A percentile compares a stretch with the other conserved stretches of the same genome.
These are phyloP conservation scores for Pichia norvegensis DNA, from an alignment of 1,139 yeast genomes.

Conservation along the genomic window DNA sequence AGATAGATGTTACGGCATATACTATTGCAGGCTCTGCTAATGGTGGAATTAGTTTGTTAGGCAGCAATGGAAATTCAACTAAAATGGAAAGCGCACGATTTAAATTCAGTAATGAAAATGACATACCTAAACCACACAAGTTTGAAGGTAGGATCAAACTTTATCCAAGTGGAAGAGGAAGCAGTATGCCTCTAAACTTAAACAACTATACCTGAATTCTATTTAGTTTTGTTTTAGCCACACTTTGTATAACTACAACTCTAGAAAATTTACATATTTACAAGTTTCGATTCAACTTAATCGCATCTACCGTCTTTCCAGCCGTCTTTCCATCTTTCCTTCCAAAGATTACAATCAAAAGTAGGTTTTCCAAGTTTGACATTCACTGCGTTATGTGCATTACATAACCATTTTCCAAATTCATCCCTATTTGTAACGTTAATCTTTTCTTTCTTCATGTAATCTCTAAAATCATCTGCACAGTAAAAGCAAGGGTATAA, in stretches of 20 bases:
- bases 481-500: constrained; percentile 95
- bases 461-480: constrained; percentile 72
- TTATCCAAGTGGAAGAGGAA: constrained; percentile 94
- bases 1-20: constrained; percentile 51
- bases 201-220: constrained; percentile 18
- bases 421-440: constrained; percentile 64
- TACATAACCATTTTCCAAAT: constrained; percentile 87
- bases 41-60: background rate
- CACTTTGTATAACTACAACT: background rate
- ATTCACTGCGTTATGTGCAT: constrained; percentile 90
- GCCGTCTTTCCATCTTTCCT: constrained; percentile 83
- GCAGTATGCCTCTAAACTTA: constrained; percentile 81
- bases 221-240: background rate
- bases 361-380: constrained; percentile 72
- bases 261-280: background rate
- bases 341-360: constrained; percentile 87
- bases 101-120: constrained; percentile 57
- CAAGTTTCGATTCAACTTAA: constrained; percentile 6
- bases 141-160: constrained; percentile 63
- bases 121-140: constrained; percentile 77
- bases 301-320: constrained; percentile 46
- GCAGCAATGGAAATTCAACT: constrained; percentile 10
- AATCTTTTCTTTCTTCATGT: constrained; percentile 56
- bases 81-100: constrained; percentile 68
- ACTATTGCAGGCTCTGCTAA: constrained; percentile 36